phyloP scores from a whole-genome alignment of 176 grass and related monocot genomes.

The sorghum (Sorghum bicolor) region DNA sequence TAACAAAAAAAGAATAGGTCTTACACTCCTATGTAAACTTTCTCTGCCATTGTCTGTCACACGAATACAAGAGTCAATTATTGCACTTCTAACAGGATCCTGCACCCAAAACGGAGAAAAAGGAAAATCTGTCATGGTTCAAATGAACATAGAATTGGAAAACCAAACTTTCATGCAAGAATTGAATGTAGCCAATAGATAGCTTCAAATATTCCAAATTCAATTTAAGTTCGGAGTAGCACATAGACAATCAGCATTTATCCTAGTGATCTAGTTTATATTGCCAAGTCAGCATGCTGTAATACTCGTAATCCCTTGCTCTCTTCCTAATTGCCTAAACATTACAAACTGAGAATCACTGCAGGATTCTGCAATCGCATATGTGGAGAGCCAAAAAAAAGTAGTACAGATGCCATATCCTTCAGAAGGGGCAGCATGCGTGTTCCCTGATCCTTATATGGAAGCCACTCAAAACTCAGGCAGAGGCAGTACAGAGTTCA shows the following conservation, averaged over 20 bases:
- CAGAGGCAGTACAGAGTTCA: background rate
- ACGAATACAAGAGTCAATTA: conserved; percentile 75
- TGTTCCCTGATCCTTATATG: background rate
- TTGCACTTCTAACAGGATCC: conserved; percentile 88
- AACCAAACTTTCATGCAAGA: background rate
- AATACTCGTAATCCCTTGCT: background rate
- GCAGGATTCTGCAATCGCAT: background rate
- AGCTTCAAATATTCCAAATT: background rate
- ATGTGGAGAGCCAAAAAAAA: background rate
- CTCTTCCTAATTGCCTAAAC: background rate
- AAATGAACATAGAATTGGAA: conserved; percentile 15
- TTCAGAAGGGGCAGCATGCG: conserved; percentile 9
- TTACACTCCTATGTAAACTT: conserved; percentile 85
- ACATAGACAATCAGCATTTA: background rate
- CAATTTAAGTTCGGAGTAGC: background rate
- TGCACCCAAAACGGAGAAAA: conserved; percentile 30
- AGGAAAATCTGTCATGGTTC: conserved; percentile 11
- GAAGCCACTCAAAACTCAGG: background rate
- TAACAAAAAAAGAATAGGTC: background rate
- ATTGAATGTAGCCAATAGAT: conserved; percentile 6
- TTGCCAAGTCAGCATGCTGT: background rate
- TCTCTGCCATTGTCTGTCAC: conserved; percentile 93
- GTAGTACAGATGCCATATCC: background rate
- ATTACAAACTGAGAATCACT: conserved; percentile 13
- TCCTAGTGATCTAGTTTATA: background rate